Evolutionary conservation across 139 green algal genomes (phyloP).

Genomic region (Auxenochlorella pyrenoidosa): DNA sequence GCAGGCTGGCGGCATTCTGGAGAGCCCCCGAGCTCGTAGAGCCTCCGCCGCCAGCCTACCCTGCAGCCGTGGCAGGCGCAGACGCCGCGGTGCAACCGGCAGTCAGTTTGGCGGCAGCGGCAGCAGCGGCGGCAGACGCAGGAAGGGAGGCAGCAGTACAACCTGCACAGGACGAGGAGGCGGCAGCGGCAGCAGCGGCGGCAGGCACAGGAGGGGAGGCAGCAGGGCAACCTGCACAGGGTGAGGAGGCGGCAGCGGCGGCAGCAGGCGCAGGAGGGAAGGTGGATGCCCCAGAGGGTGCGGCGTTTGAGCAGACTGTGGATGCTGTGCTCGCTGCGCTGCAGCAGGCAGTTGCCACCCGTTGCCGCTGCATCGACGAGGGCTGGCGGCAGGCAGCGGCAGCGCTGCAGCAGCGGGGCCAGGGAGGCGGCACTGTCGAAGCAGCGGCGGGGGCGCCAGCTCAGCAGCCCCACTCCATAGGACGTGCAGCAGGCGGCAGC

Average conservation of each 20-base stretch:
- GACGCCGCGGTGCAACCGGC: no score
- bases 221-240: background rate
- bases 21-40: background rate
- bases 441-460: background rate
- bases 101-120: background rate
- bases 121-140: background rate
- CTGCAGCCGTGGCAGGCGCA: background rate
- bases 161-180: background rate
- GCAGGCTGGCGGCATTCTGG: constrained; percentile 19
- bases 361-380: constrained; percentile 57
- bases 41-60: background rate
- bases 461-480: background rate
- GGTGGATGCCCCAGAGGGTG: background rate
- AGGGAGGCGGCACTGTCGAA: background rate
- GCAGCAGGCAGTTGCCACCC: constrained; percentile 51
- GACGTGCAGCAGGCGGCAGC: background rate
- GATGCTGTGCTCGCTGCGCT: constrained; percentile 47
- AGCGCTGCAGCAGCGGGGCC: background rate
- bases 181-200: background rate
- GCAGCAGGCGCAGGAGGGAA: background rate
- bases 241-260: background rate
- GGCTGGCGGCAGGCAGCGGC: background rate
- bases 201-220: background rate
- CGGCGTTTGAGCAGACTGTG: background rate
- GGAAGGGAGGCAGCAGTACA: background rate